Conservation (phyloP, 371 early-diverging fungal species). For the Gilbertella persicaria region DNA sequence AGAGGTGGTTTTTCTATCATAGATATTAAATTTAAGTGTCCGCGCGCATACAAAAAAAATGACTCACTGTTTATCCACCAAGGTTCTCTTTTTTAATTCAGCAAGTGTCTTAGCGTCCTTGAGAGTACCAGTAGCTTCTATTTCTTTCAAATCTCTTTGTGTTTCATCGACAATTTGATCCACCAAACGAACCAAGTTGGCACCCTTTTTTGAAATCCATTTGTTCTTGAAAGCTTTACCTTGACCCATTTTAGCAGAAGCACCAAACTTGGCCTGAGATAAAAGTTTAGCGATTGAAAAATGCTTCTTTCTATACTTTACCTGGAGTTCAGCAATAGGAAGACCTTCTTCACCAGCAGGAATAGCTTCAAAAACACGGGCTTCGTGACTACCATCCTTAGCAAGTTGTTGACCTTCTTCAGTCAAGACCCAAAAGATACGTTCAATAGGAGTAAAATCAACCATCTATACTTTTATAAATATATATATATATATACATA, state of each 20-base stretch:
- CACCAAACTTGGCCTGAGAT: slow-evolving; percentile 59
- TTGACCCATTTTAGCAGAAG: slow-evolving; percentile 88
- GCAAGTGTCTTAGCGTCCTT: slow-evolving; percentile 67
- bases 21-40: slow-evolving; percentile 11
- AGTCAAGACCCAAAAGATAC: slow-evolving; percentile 81
- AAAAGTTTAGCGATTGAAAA: not conserved
- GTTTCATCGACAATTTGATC: slow-evolving; percentile 85
- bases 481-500: not conserved
- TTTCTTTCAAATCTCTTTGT: slow-evolving; percentile 69
- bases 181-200: slow-evolving; percentile 71
- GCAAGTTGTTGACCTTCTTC: slow-evolving; percentile 87
- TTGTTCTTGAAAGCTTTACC: slow-evolving; percentile 96
- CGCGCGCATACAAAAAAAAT: not conserved
- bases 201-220: slow-evolving; percentile 90
- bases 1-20: slow-evolving; percentile 74
- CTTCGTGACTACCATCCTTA: slow-evolving; percentile 91
- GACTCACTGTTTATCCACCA: slow-evolving; percentile 73
- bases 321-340: slow-evolving; percentile 78
- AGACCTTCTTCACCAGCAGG: slow-evolving; percentile 84
- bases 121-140: slow-evolving; percentile 68
- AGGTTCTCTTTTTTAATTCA: slow-evolving; percentile 89
- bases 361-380: slow-evolving; percentile 88
- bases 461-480: slow-evolving; percentile 72
- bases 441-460: slow-evolving; percentile 76
- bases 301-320: slow-evolving; percentile 22